Conservation (phyloP, 768 basidiomycete genomes). For the Lepiota brunneoincarnata region DNA sequence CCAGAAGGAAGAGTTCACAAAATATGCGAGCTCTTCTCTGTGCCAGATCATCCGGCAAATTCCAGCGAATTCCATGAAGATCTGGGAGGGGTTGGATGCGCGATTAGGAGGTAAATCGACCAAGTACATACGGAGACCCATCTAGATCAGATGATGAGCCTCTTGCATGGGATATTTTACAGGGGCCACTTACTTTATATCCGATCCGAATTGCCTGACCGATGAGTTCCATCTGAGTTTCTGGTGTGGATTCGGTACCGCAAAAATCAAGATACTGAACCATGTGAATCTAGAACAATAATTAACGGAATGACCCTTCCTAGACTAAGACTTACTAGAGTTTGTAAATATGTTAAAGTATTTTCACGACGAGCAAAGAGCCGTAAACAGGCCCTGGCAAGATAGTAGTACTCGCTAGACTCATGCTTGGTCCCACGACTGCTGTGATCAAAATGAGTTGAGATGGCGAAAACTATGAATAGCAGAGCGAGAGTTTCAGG, state of each 20-base stretch:
- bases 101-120: neutral
- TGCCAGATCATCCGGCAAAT: conserved; percentile 41
- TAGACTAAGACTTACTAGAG: conserved; percentile 41
- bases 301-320: neutral
- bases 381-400: conserved; percentile 51
- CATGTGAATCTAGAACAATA: conserved; percentile 30
- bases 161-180: neutral
- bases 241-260: conserved; percentile 46
- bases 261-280: conserved; percentile 55
- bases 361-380: conserved; percentile 44
- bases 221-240: conserved; percentile 53
- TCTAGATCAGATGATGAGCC: conserved; percentile 19
- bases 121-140: conserved; percentile 49
- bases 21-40: conserved; percentile 55
- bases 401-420: conserved; percentile 60
- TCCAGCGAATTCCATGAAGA: conserved; percentile 59
- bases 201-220: conserved; percentile 59
- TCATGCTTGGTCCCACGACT: conserved; percentile 46
- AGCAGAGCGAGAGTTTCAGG: conserved; percentile 48
- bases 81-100: conserved; percentile 35
- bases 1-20: conserved; percentile 66
- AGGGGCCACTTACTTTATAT: conserved; percentile 46
- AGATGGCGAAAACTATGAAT: conserved; percentile 66
- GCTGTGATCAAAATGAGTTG: conserved; percentile 55
- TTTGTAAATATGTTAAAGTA: conserved; percentile 54